Base-by-base conservation (phyloP, 2,329 filamentous ascomycete species). In the Ceratocystiopsis minuta region DNA sequence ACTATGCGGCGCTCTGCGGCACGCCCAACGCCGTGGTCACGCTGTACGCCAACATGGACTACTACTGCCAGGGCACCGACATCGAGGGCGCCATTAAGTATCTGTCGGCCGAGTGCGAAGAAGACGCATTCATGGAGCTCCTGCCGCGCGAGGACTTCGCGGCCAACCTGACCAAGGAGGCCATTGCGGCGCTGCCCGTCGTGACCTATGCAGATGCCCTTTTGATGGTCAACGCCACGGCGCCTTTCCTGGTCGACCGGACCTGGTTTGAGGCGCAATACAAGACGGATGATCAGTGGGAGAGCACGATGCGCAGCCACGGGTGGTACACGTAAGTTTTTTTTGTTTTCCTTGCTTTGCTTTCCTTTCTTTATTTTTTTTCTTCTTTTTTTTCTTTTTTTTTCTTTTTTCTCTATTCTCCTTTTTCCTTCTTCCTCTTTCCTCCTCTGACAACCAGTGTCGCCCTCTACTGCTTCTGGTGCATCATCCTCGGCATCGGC, bases 401-500 rank as follows among this genome's bases (percentile, higher is more conserved):
- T 36, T 3, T 14, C 33, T 34, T 16, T 5, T 6, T 6, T 34
- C n/a, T 7, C 13, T 5, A 34, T 6, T 7, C 6, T 6, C 17
- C 33, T 1, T 16, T n/a, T 39, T 14, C n/a, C 3, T 13, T 13
- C 14, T 16, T 17, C 9, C 14, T 40, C n/a, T 14, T 34, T 11
- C 15, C n/a, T 7, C 3, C 13, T 16, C 33, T 37, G 4, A 33
- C 7, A 3, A 3, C 1, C 38, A 49, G 48, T 5, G 40, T 35
- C 13, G 45, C 45, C 16, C 6, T 39, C 2, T 48, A 45, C 13
- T 46, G 41, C 9, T 50, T 49, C 36, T 50, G 49, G 49, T 40
- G 36, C 4, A 13, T 34, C 4, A n/a, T 49, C 10, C 37, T 50
- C 17, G 1, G 46, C 24, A 38, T 48, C n/a, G 49, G 49, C 32